phyloP scores from a whole-genome alignment of 768 basidiomycete genomes.

The Tylopilus rubrobrunneus region DNA sequence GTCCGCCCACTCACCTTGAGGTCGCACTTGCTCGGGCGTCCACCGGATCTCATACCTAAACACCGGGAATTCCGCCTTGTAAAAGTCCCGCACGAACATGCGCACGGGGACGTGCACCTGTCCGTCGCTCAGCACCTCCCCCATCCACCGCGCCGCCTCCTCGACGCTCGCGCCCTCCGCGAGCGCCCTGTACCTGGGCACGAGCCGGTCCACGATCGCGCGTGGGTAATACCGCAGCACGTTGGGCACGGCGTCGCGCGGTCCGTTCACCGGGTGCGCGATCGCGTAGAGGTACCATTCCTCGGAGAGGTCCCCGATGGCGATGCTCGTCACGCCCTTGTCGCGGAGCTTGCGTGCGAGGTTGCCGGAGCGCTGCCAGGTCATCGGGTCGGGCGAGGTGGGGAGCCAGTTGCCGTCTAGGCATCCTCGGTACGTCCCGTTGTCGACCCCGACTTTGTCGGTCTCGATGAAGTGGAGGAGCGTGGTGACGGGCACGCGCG shows the following conservation, averaged over 20 bases:
- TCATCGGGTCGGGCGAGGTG: slow-evolving; percentile 52
- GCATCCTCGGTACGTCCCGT: slow-evolving; percentile 68
- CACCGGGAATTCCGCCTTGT: slow-evolving; percentile 54
- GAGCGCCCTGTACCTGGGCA: slow-evolving; percentile 41
- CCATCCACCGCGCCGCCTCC: slow-evolving; percentile 47
- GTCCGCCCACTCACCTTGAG: slow-evolving; percentile 40
- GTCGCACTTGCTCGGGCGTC: slow-evolving; percentile 58
- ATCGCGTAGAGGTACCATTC: slow-evolving; percentile 79
- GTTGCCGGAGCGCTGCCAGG: slow-evolving; percentile 60
- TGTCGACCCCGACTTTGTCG: slow-evolving; percentile 45
- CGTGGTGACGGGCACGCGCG: slow-evolving; percentile 41
- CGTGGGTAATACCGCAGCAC: slow-evolving; percentile 57
- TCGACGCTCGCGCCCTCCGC: slow-evolving; percentile 39
- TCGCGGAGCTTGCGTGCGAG: slow-evolving; percentile 51
- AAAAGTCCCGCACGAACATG: slow-evolving; percentile 58
- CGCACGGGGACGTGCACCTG: slow-evolving; percentile 70
- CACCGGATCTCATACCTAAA: slow-evolving; percentile 67
- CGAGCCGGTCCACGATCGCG: slow-evolving; percentile 42
- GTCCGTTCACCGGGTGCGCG: slow-evolving; percentile 51
- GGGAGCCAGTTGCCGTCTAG: slow-evolving; percentile 59
- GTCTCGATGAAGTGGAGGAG: slow-evolving; percentile 60
- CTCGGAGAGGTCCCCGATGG: slow-evolving; percentile 66
- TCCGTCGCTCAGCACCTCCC: slow-evolving; percentile 54
- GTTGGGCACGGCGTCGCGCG: slow-evolving; percentile 52
- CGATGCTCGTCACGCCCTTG: slow-evolving; percentile 57